Evolutionary conservation across 2,329 filamentous ascomycete genomes (phyloP), one percentile per base, ranked within the genome.

Genomic region (Aspergillus ochraceoroseus): DNA sequence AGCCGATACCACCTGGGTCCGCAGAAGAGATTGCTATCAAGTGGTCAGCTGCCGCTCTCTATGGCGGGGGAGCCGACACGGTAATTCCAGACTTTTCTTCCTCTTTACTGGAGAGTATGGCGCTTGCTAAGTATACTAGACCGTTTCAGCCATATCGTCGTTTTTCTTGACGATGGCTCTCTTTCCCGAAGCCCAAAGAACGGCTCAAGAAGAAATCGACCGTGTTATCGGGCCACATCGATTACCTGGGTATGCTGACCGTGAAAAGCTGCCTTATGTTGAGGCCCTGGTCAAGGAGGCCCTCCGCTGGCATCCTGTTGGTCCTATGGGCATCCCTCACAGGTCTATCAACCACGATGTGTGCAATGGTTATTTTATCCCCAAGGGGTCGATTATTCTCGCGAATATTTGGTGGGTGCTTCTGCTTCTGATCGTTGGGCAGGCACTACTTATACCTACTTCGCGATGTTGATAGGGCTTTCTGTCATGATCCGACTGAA

Each of bases 141-240:
- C 48, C 1, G 48, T 49, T 1, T 51, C 46, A 3, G 45, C 48
- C 2, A 44, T 49, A 4, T 14, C 42, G 9, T 43, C 33, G 7
- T 50, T 44, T 26, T 53, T 49, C 35, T 44, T 53, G 0, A 52
- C 49, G 3, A 54, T 55, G 51, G 41, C 42, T 1, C 35, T 53
- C n/a, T 72, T 71, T 20, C 71, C 70, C 0, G 66, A 70, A 5
- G 70, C 75, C 12, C 68, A 77, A 15, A 66, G 65, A 1, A 76
- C 74, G 46, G 71, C 70, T 0, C 68, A 74, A 20, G 58, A 61
- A 9, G 66, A 70, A 38, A 56, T 71, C 13, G 66, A 71, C 41
- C 51, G 46, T 2, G 64, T 69, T 3, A 29, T 68, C 5, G 67
- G 64, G 0, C n/a, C 35, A 1, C 42, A 56, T 14, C 47, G 52